phyloP scores from a whole-genome alignment of 495 filamentous ascomycete species.

The Lophiotrema nucula region DNA sequence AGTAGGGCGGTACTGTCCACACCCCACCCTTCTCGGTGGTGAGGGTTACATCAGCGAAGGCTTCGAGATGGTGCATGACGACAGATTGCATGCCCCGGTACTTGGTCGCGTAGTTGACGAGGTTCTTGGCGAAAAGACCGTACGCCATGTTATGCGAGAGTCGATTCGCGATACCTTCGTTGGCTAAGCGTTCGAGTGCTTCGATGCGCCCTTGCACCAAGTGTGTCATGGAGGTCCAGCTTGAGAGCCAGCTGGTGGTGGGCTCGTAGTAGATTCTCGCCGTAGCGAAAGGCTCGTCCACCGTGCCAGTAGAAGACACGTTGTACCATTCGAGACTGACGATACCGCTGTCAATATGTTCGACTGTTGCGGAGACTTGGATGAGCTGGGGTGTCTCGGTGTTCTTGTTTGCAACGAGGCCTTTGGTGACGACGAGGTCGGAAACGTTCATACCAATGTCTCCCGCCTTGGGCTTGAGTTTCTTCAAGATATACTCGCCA shows the following conservation, averaged over 20 bases:
- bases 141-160: constrained; percentile 40
- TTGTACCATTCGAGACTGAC: background rate
- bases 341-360: constrained; percentile 22
- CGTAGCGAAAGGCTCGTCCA: too few relatives aligned
- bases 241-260: constrained; percentile 23
- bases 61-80: constrained; percentile 47
- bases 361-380: constrained; percentile 37
- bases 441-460: too few relatives aligned
- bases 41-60: constrained; percentile 43
- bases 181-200: constrained; percentile 30
- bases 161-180: constrained; percentile 32
- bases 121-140: constrained; percentile 37
- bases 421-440: too few relatives aligned
- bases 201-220: constrained; percentile 41
- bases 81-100: constrained; percentile 46
- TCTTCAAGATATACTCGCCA: too few relatives aligned
- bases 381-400: constrained; percentile 42
- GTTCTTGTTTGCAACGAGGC: constrained; percentile 34
- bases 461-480: too few relatives aligned
- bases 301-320: constrained; percentile 11
- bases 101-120: constrained; percentile 44
- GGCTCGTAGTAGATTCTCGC: constrained; percentile 31
- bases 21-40: constrained; percentile 32
- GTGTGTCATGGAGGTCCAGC: constrained; percentile 37
- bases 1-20: constrained; percentile 44